Evolutionary conservation across 225 moss, liverwort and hornwort genomes (phyloP).

Genomic region (Marchantia polymorpha): DNA sequence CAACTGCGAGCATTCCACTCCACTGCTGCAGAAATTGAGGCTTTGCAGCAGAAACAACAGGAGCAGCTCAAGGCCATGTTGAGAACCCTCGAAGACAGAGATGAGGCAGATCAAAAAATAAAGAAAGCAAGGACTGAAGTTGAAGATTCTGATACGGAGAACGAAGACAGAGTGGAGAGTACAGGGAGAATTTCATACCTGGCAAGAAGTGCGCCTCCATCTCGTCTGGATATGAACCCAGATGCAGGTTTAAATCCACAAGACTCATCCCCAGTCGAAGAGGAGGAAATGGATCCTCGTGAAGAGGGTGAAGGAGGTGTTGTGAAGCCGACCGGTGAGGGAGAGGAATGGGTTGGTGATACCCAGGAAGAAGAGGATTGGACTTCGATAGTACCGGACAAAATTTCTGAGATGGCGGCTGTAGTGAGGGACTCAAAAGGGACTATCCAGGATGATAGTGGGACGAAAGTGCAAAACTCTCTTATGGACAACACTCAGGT

Average conservation of each 20-base stretch:
- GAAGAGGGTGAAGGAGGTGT: constrained; percentile 8
- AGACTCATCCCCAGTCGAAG: background rate
- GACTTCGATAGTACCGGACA: constrained; percentile 8
- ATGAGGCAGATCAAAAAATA: constrained; percentile 57
- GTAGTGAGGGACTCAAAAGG: background rate
- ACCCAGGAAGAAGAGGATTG: constrained; percentile 61
- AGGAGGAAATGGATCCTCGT: background rate
- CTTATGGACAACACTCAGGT: constrained; percentile 35
- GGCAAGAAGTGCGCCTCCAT: background rate
- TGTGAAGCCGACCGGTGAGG: constrained; percentile 4
- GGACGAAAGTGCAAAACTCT: constrained; percentile 7
- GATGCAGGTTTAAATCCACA: background rate
- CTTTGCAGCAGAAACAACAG: constrained; percentile 64
- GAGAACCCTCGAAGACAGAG: constrained; percentile 87
- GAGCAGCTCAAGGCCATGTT: constrained; percentile 83
- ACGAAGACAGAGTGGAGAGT: constrained; percentile 19
- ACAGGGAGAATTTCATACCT: background rate
- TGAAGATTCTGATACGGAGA: constrained; percentile 27
- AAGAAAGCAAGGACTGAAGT: constrained; percentile 41
- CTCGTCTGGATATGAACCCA: constrained; percentile 5
- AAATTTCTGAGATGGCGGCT: constrained; percentile 4
- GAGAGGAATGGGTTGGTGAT: constrained; percentile 52
- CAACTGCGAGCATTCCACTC: constrained; percentile 98
- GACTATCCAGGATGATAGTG: constrained; percentile 3
- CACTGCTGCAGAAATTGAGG: constrained; percentile 87